Evolutionary conservation across 495 filamentous ascomycete species (phyloP).

Genomic region (Xeromyces bisporus): DNA sequence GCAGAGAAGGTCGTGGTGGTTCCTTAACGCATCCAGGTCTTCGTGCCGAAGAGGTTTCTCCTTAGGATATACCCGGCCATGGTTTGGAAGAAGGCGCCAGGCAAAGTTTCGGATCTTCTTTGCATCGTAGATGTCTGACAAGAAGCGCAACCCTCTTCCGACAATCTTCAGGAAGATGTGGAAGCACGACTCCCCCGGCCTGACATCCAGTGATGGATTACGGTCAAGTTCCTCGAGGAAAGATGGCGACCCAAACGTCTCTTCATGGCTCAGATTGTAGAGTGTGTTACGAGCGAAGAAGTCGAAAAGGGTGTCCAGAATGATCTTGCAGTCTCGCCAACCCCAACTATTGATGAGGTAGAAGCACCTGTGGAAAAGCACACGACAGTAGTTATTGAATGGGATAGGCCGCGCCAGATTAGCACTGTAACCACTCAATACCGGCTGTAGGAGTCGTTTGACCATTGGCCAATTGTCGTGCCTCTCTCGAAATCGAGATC

Average conservation of each 20-base stretch:
- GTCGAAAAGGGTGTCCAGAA: slow-evolving; percentile 72
- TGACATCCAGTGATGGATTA: slow-evolving; percentile 41
- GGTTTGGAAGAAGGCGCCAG: slow-evolving; percentile 72
- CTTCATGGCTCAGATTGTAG: slow-evolving; percentile 59
- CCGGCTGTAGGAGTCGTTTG: slow-evolving; percentile 44
- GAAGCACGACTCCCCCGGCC: slow-evolving; percentile 66
- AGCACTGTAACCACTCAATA: slow-evolving; percentile 46
- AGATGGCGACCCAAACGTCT: slow-evolving; percentile 52
- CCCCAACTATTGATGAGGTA: slow-evolving; percentile 67
- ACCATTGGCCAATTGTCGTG: slow-evolving; percentile 61
- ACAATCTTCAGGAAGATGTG: slow-evolving; percentile 84
- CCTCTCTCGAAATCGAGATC: slow-evolving; percentile 32
- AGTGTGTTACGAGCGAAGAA: slow-evolving; percentile 71
- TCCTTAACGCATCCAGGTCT: slow-evolving; percentile 73
- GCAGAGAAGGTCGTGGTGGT: slow-evolving; percentile 85
- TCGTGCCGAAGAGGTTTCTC: slow-evolving; percentile 55
- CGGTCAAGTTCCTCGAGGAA: slow-evolving; percentile 62
- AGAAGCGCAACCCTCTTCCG: slow-evolving; percentile 46
- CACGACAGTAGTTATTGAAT: slow-evolving; percentile 69
- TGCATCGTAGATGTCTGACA: slow-evolving; percentile 38
- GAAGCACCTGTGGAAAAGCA: slow-evolving; percentile 58
- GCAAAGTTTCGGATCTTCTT: slow-evolving; percentile 66
- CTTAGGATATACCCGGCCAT: slow-evolving; percentile 72
- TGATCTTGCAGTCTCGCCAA: slow-evolving; percentile 62
- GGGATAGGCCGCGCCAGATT: slow-evolving; percentile 36